phyloP scores from a whole-genome alignment of 257 asterid species.

The Fraxinus americana region DNA sequence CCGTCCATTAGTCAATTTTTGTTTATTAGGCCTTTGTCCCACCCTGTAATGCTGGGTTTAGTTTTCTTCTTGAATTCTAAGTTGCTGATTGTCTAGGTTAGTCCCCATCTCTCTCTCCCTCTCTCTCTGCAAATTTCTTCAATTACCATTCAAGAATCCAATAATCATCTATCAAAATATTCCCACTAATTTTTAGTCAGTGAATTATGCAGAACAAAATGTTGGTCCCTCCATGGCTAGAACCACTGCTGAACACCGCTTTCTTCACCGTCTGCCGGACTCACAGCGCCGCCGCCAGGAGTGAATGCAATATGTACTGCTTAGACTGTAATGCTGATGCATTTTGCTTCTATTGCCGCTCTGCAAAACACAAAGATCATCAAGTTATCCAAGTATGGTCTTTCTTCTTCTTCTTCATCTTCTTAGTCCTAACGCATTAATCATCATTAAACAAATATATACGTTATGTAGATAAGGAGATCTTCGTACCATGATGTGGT shows the following conservation, averaged over 20 bases:
- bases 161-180: too few relatives aligned
- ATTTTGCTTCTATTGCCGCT: slow-evolving; percentile 75
- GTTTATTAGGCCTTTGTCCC: slow-evolving; percentile 34
- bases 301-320: slow-evolving; percentile 80
- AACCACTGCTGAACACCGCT: slow-evolving; percentile 45
- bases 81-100: slow-evolving; percentile 49
- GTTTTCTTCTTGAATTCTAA: slow-evolving; percentile 49
- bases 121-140: slow-evolving; percentile 20
- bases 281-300: slow-evolving; percentile 59
- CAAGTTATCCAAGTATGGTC: slow-evolving; percentile 66
- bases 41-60: slow-evolving; percentile 17
- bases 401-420: too few relatives aligned
- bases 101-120: neutral
- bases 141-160: too few relatives aligned
- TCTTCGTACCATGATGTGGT: slow-evolving; percentile 98
- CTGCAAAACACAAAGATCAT: slow-evolving; percentile 74
- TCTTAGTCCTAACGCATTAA: neutral
- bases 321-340: slow-evolving; percentile 57
- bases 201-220: slow-evolving; percentile 23
- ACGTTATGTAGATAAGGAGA: slow-evolving; percentile 67
- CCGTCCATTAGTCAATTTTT: slow-evolving; percentile 29
- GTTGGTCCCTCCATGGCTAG: slow-evolving; percentile 79
- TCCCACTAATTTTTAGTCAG: too few relatives aligned
- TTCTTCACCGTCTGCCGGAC: slow-evolving; percentile 66
- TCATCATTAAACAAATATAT: neutral